Percentiles rank a stretch among this genome's conserved stretches.
Evolutionary conservation across 139 green algal species (phyloP).

Genomic region (Protoeuglena noctilucae): DNA sequence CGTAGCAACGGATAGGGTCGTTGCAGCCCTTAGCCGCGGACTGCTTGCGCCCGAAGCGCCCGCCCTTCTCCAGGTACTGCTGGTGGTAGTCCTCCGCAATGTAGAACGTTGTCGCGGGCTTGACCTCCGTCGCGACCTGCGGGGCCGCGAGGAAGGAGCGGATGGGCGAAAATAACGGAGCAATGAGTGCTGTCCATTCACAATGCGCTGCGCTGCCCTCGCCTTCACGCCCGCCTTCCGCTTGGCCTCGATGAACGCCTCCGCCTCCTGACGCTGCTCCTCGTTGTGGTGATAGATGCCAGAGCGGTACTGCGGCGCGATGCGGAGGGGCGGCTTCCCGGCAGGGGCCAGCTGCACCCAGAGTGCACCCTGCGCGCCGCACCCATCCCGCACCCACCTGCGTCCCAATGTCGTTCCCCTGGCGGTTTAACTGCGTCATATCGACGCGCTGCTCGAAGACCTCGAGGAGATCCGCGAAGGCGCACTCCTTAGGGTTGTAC

Average conservation of each 20-base stretch:
- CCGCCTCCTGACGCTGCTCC: slow-evolving; percentile 27
- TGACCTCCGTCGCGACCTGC: slow-evolving; percentile 37
- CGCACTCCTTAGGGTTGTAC: slow-evolving; percentile 48
- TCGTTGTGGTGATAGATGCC: slow-evolving; percentile 63
- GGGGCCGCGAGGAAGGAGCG: neutral
- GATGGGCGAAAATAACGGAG: neutral
- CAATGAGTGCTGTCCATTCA: no score
- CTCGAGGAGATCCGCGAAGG: slow-evolving; percentile 48
- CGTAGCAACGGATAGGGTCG: slow-evolving; percentile 65
- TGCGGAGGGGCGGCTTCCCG: no score
- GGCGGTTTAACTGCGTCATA: slow-evolving; percentile 56
- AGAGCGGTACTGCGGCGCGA: slow-evolving; percentile 50
- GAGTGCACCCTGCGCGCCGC: no score
- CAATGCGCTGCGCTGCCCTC: no score
- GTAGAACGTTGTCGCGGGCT: slow-evolving; percentile 31
- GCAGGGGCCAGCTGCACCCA: no score
- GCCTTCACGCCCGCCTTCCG: no score
- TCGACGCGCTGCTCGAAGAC: slow-evolving; percentile 52
- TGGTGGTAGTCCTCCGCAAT: slow-evolving; percentile 35
- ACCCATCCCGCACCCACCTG: no score
- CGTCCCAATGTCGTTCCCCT: slow-evolving; percentile 53
- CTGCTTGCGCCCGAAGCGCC: slow-evolving; percentile 39
- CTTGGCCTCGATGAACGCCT: slow-evolving; percentile 19
- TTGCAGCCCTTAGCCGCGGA: slow-evolving; percentile 47
- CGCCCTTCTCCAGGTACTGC: slow-evolving; percentile 52